Base-by-base conservation (phyloP, 2,329 filamentous ascomycete species). In the Nectriaceae sp. region DNA sequence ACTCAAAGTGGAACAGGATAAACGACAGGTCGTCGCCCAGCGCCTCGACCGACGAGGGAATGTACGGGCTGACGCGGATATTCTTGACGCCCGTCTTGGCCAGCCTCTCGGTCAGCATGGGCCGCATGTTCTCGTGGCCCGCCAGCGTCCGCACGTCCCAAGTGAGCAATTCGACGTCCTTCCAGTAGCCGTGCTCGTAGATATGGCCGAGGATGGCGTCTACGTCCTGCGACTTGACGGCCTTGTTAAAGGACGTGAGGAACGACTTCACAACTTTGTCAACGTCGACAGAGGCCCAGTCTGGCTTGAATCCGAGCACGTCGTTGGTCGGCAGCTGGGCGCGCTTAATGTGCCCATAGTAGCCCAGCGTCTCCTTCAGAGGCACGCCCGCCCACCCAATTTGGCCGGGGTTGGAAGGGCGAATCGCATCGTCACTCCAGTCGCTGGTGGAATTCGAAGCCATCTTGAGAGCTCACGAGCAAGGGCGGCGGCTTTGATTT, bases 371-470 rank as follows among this genome's bases (percentile, higher is more conserved):
- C 19, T 46, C 33, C 4, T 37, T 36, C 15, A 46, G 22, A 4
- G 44, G 38, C 5, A 47, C 44, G 5, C 44, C 44, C 8, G 44
- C 44, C 44, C 39, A 47, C 21, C 44, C 44, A 18, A 47, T 38
- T 24, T 19, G 19, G 29, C 31, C 29, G 3, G 44, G 36, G 18
- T 47, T 20, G 8, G 18, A 31, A 4, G 44, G 44, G 10, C 44
- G 44, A 42, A 47, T 42, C 2, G 38, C 29, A 8, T 47, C 38
- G 21, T 47, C 44, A 21, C 16, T 47, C 44, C 44, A 47, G 20
- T 29, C 44, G 2, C 8, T 20, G 8, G 35, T 16, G n/a, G 5
- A 3, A 10, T n/a, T 24, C 24, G 21, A 18, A 16, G 44, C 37
- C 43, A 46, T 46, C n/a, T n/a, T n/a, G n/a, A n/a, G n/a, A n/a